These are phyloP conservation scores for Cordyceps farinosa DNA, from an alignment of 2,329 filamentous ascomycete genomes.

Conservation along the genomic window DNA sequence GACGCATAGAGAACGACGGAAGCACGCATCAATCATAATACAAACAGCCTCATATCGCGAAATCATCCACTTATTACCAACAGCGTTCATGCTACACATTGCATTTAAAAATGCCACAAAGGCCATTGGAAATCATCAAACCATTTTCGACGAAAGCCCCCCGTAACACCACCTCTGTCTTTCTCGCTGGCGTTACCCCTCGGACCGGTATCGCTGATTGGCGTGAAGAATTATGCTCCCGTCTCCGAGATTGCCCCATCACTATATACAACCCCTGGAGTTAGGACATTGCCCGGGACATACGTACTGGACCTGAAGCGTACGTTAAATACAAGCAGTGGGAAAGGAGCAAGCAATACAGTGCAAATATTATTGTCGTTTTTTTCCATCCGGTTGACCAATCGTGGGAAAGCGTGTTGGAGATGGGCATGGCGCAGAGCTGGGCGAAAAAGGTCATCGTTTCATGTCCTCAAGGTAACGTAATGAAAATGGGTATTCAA, in stretches of 20 bases:
- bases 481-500: background rate
- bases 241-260: background rate
- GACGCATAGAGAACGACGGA: background rate
- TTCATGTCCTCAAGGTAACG: background rate
- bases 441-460: background rate
- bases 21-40: too few species aligned
- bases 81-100: too few species aligned
- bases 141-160: background rate
- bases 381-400: background rate
- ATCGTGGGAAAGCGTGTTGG: background rate
- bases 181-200: background rate
- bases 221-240: background rate
- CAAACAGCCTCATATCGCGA: too few species aligned
- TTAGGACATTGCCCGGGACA: background rate
- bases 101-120: background rate
- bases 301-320: background rate
- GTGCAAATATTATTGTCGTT: background rate
- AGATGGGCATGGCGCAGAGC: background rate
- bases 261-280: background rate
- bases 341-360: background rate
- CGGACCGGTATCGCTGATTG: background rate
- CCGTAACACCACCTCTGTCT: background rate
- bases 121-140: background rate
- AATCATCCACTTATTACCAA: too few species aligned
- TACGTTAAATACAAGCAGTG: background rate